phyloP scores from a whole-genome alignment of 2,329 filamentous ascomycete species.

The Didymosphaeria variabile region DNA sequence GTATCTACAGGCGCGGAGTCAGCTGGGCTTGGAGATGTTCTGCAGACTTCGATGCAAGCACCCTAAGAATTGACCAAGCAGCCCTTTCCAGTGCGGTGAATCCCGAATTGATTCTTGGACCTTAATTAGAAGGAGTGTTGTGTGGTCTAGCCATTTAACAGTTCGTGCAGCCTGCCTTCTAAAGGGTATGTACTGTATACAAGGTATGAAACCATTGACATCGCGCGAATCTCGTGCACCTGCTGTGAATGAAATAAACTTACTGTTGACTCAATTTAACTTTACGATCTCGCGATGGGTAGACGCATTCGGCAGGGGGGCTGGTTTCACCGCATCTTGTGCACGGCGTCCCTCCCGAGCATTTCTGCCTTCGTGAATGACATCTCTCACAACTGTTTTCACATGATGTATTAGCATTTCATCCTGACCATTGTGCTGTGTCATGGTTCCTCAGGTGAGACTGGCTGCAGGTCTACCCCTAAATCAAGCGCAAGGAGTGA shows the following conservation, averaged over 20 bases:
- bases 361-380: slow-evolving; percentile 11
- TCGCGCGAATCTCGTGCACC: not conserved
- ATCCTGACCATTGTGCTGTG: not conserved
- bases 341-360: slow-evolving; percentile 6
- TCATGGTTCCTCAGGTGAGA: not conserved
- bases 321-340: slow-evolving; percentile 3
- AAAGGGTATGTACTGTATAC: not conserved
- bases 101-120: too few species aligned
- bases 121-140: too few species aligned
- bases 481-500: not conserved
- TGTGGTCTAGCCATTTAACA: too few species aligned
- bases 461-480: not conserved
- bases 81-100: too few species aligned
- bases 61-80: too few species aligned
- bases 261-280: slow-evolving; percentile 16
- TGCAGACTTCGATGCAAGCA: too few species aligned
- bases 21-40: not conserved
- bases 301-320: slow-evolving; percentile 5
- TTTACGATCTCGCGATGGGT: slow-evolving; percentile 12
- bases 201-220: not conserved
- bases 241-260: not conserved
- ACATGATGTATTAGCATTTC: not conserved
- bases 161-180: too few species aligned
- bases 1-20: slow-evolving; percentile 26
- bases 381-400: slow-evolving; percentile 3